phyloP scores from a whole-genome alignment of 176 grass and related monocot species.

The Carex myosuroides region DNA sequence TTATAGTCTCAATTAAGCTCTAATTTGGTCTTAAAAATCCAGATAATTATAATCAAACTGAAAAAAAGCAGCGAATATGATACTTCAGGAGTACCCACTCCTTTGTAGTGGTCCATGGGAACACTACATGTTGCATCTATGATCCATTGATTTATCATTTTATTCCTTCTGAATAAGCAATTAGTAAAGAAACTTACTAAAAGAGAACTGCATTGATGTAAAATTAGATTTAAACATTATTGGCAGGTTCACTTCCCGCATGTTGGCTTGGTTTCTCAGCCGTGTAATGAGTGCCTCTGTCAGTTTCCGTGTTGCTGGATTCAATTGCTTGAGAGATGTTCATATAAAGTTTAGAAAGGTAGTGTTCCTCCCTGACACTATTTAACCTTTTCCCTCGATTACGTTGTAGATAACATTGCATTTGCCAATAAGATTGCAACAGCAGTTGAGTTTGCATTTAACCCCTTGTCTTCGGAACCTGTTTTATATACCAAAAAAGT shows the following conservation, averaged over 20 bases:
- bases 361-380: slow-evolving; percentile 24
- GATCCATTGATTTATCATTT: background rate
- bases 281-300: slow-evolving; percentile 69
- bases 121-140: background rate
- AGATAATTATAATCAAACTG: background rate
- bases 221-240: background rate
- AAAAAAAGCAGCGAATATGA: background rate
- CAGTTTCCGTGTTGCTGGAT: slow-evolving; percentile 80
- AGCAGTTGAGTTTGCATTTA: background rate
- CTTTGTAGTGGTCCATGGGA: background rate
- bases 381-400: background rate
- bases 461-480: background rate
- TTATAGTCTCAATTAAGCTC: background rate
- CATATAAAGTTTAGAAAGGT: slow-evolving; percentile 90
- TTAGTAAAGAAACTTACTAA: background rate
- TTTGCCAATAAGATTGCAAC: background rate
- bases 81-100: background rate
- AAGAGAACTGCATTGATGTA: background rate
- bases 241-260: slow-evolving; percentile 73
- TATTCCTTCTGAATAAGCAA: background rate
- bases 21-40: background rate
- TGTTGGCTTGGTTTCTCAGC: slow-evolving; percentile 98
- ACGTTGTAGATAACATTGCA: background rate
- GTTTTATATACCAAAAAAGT: background rate
- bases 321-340: slow-evolving; percentile 93